phyloP scores from a whole-genome alignment of 2,329 filamentous ascomycete species.

The Chrysoporthe austroafricana region DNA sequence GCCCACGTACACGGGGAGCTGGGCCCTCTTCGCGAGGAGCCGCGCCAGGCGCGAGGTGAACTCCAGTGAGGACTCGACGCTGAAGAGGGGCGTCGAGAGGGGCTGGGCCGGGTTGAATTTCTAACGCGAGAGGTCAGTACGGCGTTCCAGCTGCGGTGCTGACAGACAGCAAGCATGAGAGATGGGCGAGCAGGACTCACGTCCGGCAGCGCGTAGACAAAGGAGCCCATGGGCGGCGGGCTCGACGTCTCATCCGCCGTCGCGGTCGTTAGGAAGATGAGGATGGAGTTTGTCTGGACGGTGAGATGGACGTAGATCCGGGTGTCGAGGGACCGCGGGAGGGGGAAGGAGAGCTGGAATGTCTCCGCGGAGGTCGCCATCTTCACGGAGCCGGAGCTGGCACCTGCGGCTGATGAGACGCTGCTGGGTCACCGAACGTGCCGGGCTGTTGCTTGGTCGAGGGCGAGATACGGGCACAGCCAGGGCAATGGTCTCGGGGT shows the following conservation, averaged over 20 bases:
- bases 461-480: constrained; percentile 3
- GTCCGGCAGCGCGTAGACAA: constrained; percentile 92
- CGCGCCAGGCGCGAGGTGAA: constrained; percentile 86
- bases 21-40: constrained; percentile 73
- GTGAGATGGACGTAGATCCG: constrained; percentile 65
- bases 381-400: not conserved
- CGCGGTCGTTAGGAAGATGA: constrained; percentile 65
- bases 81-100: constrained; percentile 79
- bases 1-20: constrained; percentile 83
- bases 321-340: constrained; percentile 64
- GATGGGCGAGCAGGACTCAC: constrained; percentile 52
- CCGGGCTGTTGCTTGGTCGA: not conserved
- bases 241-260: constrained; percentile 54
- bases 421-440: not conserved
- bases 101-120: constrained; percentile 62
- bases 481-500: constrained; percentile 13
- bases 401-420: not conserved
- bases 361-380: constrained; percentile 27
- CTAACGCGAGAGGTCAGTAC: constrained; percentile 37
- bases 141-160: not conserved
- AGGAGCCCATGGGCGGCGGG: constrained; percentile 73
- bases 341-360: constrained; percentile 59
- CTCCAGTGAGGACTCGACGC: constrained; percentile 76
- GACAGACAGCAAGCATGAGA: not conserved
- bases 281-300: constrained; percentile 58